Conservation (phyloP, 2,329 filamentous ascomycete genomes). For the Penicillium vulpinum region DNA sequence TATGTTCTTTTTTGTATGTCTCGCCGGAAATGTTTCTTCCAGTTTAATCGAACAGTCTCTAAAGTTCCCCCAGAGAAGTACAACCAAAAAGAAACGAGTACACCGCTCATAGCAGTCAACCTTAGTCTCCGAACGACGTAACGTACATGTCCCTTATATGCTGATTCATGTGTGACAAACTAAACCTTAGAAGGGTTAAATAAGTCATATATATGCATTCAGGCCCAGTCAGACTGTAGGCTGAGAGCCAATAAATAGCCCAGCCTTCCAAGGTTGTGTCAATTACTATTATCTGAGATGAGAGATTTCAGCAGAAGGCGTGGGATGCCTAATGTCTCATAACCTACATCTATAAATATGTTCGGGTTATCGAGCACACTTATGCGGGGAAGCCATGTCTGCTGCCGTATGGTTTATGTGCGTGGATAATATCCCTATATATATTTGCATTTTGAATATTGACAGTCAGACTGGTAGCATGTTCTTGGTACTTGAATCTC, state of each 20-base stretch:
- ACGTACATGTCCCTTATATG: too few species aligned
- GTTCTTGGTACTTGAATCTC: not conserved
- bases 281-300: not conserved
- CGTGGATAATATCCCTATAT: not conserved
- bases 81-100: not conserved
- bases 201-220: too few species aligned
- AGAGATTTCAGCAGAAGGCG: not conserved
- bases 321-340: not conserved
- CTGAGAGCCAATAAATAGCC: not conserved
- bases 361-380: not conserved
- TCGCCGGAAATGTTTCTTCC: not conserved
- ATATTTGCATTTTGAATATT: not conserved
- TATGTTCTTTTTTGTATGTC: not conserved
- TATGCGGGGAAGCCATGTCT: not conserved
- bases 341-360: not conserved
- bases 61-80: not conserved
- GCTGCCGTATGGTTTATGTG: not conserved
- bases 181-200: too few species aligned
- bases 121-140: not conserved
- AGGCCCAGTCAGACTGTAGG: not conserved
- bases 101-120: not conserved
- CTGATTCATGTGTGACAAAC: too few species aligned
- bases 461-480: not conserved
- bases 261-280: too few species aligned
- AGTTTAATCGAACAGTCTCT: not conserved